Evolutionary conservation across 352 stramenopile species (phyloP).

Genomic region (Aphanomyces invadans): DNA sequence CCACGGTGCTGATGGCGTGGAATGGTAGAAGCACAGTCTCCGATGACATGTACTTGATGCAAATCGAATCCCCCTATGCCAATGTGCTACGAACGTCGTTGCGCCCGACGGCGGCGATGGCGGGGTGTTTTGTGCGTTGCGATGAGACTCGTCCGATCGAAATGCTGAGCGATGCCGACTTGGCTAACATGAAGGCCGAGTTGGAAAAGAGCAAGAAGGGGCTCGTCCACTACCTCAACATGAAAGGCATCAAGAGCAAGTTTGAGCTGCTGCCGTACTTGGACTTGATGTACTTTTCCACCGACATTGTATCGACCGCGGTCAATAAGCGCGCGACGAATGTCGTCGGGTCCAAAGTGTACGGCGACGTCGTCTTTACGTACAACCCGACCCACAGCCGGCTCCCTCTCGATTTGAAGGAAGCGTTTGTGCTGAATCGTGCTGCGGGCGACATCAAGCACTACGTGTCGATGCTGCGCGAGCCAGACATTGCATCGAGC

Average conservation of each 20-base stretch:
- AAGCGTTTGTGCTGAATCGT: slow-evolving; percentile 60
- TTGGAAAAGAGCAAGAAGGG: slow-evolving; percentile 22
- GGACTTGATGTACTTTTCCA: slow-evolving; percentile 20
- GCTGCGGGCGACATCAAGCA: slow-evolving; percentile 57
- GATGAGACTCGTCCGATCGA: slow-evolving; percentile 1
- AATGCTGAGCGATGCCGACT: slow-evolving; percentile 14
- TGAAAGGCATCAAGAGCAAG: slow-evolving; percentile 26
- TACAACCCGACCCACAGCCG: slow-evolving; percentile 43
- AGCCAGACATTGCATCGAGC: slow-evolving; percentile 34
- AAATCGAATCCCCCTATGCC: slow-evolving; percentile 17
- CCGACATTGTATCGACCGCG: slow-evolving; percentile 15
- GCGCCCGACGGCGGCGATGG: background rate
- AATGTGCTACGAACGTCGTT: slow-evolving; percentile 9
- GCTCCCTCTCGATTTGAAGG: slow-evolving; percentile 49
- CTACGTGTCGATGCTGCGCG: slow-evolving; percentile 47
- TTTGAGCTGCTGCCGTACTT: slow-evolving; percentile 23
- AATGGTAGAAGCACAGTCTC: slow-evolving; percentile 15
- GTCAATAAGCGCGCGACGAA: slow-evolving; percentile 24
- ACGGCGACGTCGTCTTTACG: slow-evolving; percentile 56
- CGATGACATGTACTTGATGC: slow-evolving; percentile 22
- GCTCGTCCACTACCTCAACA: slow-evolving; percentile 22
- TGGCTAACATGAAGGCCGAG: slow-evolving; percentile 14
- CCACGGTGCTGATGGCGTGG: no score
- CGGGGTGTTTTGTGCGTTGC: slow-evolving; percentile 10
- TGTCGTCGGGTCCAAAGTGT: slow-evolving; percentile 25